Percentiles rank a stretch among this genome's conserved stretches.
These are phyloP conservation scores for Lipomyces starkeyi DNA, from an alignment of 805 yeast genomes.

Conservation along the genomic window DNA sequence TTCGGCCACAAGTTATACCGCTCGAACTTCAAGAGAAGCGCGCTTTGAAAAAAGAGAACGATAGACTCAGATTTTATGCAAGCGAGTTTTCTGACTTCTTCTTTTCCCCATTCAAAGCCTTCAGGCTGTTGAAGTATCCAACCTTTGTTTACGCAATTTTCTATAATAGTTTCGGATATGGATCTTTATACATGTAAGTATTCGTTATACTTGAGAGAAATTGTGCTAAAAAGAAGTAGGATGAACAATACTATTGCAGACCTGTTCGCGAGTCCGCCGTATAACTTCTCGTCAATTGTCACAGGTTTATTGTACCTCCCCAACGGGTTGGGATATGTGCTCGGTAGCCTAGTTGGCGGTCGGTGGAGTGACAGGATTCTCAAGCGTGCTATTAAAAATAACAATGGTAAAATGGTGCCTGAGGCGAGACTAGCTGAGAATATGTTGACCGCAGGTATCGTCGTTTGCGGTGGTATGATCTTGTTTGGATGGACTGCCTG, in stretches of 20 bases:
- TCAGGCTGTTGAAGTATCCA: conserved; percentile 68
- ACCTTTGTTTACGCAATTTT: conserved; percentile 71
- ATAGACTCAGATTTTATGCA: conserved; percentile 8
- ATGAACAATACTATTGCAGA: conserved; percentile 76
- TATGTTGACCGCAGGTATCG: conserved; percentile 64
- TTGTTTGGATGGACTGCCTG: conserved; percentile 85
- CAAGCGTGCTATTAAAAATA: conserved; percentile 55
- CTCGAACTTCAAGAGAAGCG: conserved; percentile 36
- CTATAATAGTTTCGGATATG: conserved; percentile 75
- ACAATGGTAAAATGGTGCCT: conserved; percentile 71
- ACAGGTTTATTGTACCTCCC: conserved; percentile 83
- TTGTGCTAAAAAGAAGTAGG: conserved; percentile 11
- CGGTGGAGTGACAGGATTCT: conserved; percentile 73
- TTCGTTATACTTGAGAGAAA: neutral
- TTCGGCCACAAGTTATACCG: conserved; percentile 54
- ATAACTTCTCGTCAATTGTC: conserved; percentile 66
- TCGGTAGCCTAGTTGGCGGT: conserved; percentile 83
- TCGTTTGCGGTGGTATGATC: conserved; percentile 68
- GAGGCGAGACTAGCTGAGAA: conserved; percentile 82
- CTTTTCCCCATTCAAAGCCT: conserved; percentile 62
- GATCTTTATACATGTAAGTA: conserved; percentile 60
- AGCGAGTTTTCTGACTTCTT: conserved; percentile 53
- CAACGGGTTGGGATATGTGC: conserved; percentile 75
- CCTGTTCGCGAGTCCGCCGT: conserved; percentile 67
- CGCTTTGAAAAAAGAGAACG: conserved; percentile 14